Evolutionary conservation across 352 stramenopile genomes (phyloP).

Genomic region (Hyaloperonospora brassicae): DNA sequence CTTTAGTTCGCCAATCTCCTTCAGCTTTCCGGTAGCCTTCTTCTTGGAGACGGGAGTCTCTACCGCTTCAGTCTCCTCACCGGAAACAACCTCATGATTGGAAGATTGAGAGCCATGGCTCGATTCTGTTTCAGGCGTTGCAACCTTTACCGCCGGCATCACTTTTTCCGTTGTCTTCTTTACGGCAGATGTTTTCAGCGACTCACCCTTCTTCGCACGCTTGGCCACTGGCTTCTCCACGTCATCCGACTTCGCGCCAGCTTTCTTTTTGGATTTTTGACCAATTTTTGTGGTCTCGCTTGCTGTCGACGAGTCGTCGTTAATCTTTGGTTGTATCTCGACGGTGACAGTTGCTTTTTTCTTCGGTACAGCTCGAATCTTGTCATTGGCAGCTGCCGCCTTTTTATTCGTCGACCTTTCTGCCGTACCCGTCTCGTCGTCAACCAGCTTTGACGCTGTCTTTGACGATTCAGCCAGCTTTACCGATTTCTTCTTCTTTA

Average conservation of each 20-base stretch:
- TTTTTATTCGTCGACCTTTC: constrained; percentile 24
- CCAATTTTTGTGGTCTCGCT: constrained; percentile 12
- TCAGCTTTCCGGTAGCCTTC: constrained; percentile 8
- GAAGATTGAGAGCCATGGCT: constrained; percentile 12
- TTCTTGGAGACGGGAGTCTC: constrained; percentile 15
- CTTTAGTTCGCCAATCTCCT: constrained; percentile 7
- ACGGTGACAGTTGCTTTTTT: constrained; percentile 15
- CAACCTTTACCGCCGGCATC: constrained; percentile 9
- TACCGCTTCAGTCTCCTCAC: constrained; percentile 18
- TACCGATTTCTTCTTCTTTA: constrained; percentile 26
- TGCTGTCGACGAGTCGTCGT: constrained; percentile 20
- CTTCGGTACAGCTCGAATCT: constrained; percentile 15
- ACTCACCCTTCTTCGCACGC: constrained; percentile 29
- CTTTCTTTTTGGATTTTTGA: constrained; percentile 37
- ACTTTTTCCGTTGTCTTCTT: constrained; percentile 20
- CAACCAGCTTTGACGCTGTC: not conserved
- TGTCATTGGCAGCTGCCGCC: constrained; percentile 1
- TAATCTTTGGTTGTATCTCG: constrained; percentile 3
- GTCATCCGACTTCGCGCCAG: constrained; percentile 18
- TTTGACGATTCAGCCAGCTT: constrained; percentile 4
- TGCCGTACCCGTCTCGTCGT: constrained; percentile 2
- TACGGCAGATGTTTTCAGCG: constrained; percentile 14
- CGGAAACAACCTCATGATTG: constrained; percentile 13
- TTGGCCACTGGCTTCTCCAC: constrained; percentile 28
- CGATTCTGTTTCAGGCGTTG: constrained; percentile 6